Conservation (phyloP, 768 basidiomycete species). For the Suillus occidentalis region DNA sequence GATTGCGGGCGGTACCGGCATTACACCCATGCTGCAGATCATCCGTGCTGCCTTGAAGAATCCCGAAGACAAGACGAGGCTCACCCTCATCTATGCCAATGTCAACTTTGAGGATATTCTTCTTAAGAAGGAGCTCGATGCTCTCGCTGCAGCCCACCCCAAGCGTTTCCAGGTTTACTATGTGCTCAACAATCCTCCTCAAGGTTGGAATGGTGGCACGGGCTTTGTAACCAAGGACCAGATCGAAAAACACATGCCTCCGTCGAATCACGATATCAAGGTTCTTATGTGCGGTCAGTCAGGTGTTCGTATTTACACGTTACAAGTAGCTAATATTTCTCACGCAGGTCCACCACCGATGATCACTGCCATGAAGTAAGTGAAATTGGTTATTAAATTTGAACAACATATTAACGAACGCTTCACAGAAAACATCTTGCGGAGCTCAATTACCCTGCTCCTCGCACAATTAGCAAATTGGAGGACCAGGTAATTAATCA, state of each 20-base stretch:
- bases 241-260: conserved; percentile 80
- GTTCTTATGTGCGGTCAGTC: conserved; percentile 82
- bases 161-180: conserved; percentile 79
- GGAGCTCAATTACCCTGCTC: conserved; percentile 83
- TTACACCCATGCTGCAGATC: conserved; percentile 99
- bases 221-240: conserved; percentile 95
- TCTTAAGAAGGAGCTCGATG: conserved; percentile 83
- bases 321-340: conserved; percentile 6
- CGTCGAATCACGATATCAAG: conserved; percentile 65
- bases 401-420: conserved; percentile 7
- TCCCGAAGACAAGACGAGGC: conserved; percentile 76
- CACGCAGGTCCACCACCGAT: conserved; percentile 67
- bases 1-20: conserved; percentile 98
- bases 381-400: conserved; percentile 9
- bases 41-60: conserved; percentile 92
- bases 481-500: conserved; percentile 66
- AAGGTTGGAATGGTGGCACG: conserved; percentile 81
- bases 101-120: conserved; percentile 92
- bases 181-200: conserved; percentile 93
- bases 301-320: conserved; percentile 12
- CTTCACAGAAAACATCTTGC: conserved; percentile 77
- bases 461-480: conserved; percentile 90
- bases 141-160: conserved; percentile 61
- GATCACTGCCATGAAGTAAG: conserved; percentile 78
- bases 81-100: conserved; percentile 95